phyloP scores from a whole-genome alignment of 2,329 filamentous ascomycete species.

The Colletotrichum falcatum region DNA sequence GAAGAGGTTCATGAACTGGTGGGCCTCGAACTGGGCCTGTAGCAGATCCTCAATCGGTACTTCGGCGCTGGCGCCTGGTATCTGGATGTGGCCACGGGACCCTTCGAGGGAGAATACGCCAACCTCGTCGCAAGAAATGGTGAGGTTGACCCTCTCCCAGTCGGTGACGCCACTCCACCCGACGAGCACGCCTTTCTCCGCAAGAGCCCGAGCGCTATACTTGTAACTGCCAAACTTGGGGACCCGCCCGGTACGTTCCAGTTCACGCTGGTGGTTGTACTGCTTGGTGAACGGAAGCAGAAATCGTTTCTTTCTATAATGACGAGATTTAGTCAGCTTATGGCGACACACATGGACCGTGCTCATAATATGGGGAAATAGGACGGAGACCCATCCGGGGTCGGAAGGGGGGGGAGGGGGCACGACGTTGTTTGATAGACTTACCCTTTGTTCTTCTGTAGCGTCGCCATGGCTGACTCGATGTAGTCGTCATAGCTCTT shows the following conservation, averaged over 20 bases:
- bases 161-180: slow-evolving; percentile 89
- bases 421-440: slow-evolving; percentile 45
- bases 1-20: slow-evolving; percentile 96
- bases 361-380: slow-evolving; percentile 32
- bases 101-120: slow-evolving; percentile 95
- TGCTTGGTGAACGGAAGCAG: slow-evolving; percentile 97
- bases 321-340: slow-evolving; percentile 45
- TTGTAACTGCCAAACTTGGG: slow-evolving; percentile 99
- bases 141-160: slow-evolving; percentile 93
- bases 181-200: slow-evolving; percentile 94
- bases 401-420: not conserved
- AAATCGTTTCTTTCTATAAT: slow-evolving; percentile 83
- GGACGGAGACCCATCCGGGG: slow-evolving; percentile 16
- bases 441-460: slow-evolving; percentile 95
- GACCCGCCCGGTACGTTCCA: slow-evolving; percentile 87
- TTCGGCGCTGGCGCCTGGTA: slow-evolving; percentile 90
- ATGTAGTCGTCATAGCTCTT: slow-evolving; percentile 99
- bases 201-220: slow-evolving; percentile 89
- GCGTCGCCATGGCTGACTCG: slow-evolving; percentile 95
- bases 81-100: slow-evolving; percentile 91
- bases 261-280: slow-evolving; percentile 97
- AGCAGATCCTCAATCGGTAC: slow-evolving; percentile 93
- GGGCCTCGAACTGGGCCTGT: slow-evolving; percentile 96
- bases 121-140: slow-evolving; percentile 93
- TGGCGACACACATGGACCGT: slow-evolving; percentile 33